Conservation (phyloP, 2,329 filamentous ascomycete species). For the Karstenula rhodostoma region DNA sequence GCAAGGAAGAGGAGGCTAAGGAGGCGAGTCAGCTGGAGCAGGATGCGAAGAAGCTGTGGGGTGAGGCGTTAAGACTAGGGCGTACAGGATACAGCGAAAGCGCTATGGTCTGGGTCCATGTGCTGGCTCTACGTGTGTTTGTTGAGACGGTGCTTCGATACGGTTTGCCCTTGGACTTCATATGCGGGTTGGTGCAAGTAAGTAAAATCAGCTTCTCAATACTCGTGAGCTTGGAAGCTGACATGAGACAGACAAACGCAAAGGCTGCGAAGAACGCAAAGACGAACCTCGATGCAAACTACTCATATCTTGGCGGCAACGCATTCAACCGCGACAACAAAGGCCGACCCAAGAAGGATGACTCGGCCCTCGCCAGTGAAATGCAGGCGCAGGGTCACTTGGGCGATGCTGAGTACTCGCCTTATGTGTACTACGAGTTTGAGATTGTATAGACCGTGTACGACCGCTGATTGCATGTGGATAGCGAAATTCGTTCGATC, state of each 20-base stretch:
- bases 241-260: slow-evolving; percentile 73
- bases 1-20: slow-evolving; percentile 84
- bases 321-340: slow-evolving; percentile 94
- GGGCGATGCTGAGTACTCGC: slow-evolving; percentile 86
- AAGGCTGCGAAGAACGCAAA: slow-evolving; percentile 81
- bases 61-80: slow-evolving; percentile 85
- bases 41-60: slow-evolving; percentile 92
- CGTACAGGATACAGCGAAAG: slow-evolving; percentile 95
- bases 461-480: background rate
- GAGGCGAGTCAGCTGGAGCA: slow-evolving; percentile 83
- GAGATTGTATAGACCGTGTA: slow-evolving; percentile 62
- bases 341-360: slow-evolving; percentile 89
- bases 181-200: slow-evolving; percentile 85
- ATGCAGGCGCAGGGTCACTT: slow-evolving; percentile 78
- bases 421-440: slow-evolving; percentile 97
- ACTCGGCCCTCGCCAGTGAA: slow-evolving; percentile 78
- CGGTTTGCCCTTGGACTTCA: slow-evolving; percentile 88
- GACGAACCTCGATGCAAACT: slow-evolving; percentile 75
- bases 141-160: slow-evolving; percentile 98
- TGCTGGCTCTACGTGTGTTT: slow-evolving; percentile 89
- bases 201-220: background rate
- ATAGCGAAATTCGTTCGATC: background rate
- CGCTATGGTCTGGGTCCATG: slow-evolving; percentile 95
- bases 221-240: slow-evolving; percentile 10
- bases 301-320: slow-evolving; percentile 93